These are phyloP conservation scores for Guillardia theta DNA, from an alignment of 78 protist species.

Conservation along the genomic window DNA sequence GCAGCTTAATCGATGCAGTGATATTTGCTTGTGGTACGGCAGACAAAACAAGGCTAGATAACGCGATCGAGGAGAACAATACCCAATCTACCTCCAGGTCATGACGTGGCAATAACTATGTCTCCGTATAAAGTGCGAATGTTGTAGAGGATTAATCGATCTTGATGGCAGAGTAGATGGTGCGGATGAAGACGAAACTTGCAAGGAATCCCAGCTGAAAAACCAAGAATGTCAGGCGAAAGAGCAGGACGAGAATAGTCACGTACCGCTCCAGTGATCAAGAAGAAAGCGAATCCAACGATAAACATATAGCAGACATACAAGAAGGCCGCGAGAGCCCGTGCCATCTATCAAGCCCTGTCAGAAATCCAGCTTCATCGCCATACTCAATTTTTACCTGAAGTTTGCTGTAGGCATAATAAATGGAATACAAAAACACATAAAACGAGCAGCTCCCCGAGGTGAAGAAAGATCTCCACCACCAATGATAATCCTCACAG, in stretches of 20 bases:
- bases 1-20: no score
- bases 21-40: no score
- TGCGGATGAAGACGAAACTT: constrained; percentile 26
- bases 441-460: constrained; percentile 86
- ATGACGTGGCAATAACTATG: no score
- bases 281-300: constrained; percentile 75
- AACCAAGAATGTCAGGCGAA: no score
- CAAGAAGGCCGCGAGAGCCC: neutral
- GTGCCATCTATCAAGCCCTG: neutral
- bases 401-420: constrained; percentile 79
- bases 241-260: no score
- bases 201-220: constrained; percentile 60
- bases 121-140: no score
- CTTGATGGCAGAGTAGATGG: constrained; percentile 51
- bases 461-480: constrained; percentile 93
- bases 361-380: neutral
- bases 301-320: constrained; percentile 90
- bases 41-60: no score
- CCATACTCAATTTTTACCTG: constrained; percentile 21
- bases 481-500: constrained; percentile 69
- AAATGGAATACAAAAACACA: constrained; percentile 86
- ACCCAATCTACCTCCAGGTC: no score
- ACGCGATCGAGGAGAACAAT: no score
- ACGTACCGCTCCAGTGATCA: constrained; percentile 81
- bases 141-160: constrained; percentile 37